Evolutionary conservation across 176 grass and related monocot species (phyloP).

Genomic region (Thinopyrum elongatum): DNA sequence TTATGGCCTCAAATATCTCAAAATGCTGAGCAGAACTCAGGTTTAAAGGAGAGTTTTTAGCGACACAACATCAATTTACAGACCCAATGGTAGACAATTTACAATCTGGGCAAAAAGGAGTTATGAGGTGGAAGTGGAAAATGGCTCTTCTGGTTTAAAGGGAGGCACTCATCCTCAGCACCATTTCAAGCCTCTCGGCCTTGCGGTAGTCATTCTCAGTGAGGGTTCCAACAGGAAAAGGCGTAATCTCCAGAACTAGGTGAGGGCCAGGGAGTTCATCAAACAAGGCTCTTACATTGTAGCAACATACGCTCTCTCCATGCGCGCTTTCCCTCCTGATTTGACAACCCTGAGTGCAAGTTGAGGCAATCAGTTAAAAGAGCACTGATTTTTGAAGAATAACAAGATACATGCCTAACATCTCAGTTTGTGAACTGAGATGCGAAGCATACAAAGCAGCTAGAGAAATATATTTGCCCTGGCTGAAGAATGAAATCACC

Average conservation of each 20-base stretch:
- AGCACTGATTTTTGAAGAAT: neutral
- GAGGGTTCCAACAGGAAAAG: conserved; percentile 84
- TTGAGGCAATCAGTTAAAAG: conserved; percentile 24
- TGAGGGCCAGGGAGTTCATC: conserved; percentile 94
- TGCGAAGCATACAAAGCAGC: neutral
- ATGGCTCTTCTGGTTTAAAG: conserved; percentile 48
- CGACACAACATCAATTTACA: conserved; percentile 46
- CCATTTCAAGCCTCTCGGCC: conserved; percentile 88
- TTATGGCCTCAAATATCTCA: conserved; percentile 34
- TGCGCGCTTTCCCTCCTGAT: conserved; percentile 98
- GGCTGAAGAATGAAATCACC: conserved; percentile 40
- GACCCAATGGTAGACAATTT: conserved; percentile 43
- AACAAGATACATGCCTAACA: conserved; percentile 4
- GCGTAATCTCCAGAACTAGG: conserved; percentile 81
- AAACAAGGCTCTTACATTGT: conserved; percentile 92
- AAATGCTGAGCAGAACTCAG: conserved; percentile 21
- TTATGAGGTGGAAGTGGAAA: conserved; percentile 13
- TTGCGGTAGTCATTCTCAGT: conserved; percentile 84
- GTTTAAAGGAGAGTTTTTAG: conserved; percentile 33
- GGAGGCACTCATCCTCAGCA: conserved; percentile 75
- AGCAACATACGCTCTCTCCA: conserved; percentile 93
- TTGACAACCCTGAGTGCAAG: conserved; percentile 74
- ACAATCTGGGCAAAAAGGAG: conserved; percentile 40
- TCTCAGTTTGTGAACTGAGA: neutral
- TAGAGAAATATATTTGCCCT: neutral